Evolutionary conservation across 495 filamentous ascomycete genomes (phyloP), one percentile per base, ranked within the genome.

Genomic region (Trichoderma gamsii): DNA sequence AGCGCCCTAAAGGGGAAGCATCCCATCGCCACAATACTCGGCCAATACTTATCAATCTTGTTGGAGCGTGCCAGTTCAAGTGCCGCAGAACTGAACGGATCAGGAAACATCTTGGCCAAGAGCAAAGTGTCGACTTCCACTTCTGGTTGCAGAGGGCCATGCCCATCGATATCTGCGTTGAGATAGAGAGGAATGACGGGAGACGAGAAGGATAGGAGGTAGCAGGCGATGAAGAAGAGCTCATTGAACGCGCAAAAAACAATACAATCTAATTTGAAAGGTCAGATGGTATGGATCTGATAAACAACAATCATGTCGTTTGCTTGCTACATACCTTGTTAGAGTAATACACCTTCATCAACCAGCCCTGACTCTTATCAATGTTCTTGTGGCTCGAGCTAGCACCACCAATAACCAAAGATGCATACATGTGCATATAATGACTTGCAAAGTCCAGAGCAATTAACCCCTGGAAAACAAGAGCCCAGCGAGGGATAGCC

Each of bases 361-460:
- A 80, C 84, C 88, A 90, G 74, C 87, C 90, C 68, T 90, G 79
- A 23, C 83, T 84, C 76, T 89, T 87, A 71, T 95, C 92, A 41
- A 99, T 87, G 71, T 90, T 95, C 89, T 99, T 99, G 79, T 99
- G 95, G 75, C 91, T 95, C 76, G 88, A 84, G 52, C 84, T 85
- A 66, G 82, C 78, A 23, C 90, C 92, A 43, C 88, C 92, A 90
- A 96, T 92, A 72, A 86, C 85, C 67, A 92, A 76, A 18, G 92
- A 96, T 13, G 92, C 93, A 76, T 92, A 98, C 92, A 99, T 97
- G 80, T 99, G 96, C 83, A 97, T 91, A 79, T 97, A 99, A 77
- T 99, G 95, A 78, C 91, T 95, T 43, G 96, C 92, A 71, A 99
- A 79, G 77, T 99, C 95, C 74, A 98, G 76, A 66, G 87, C 88